Evolutionary conservation across 192 early-diverging fungal species (phyloP).

Genomic region (Entomortierella beljakovae): DNA sequence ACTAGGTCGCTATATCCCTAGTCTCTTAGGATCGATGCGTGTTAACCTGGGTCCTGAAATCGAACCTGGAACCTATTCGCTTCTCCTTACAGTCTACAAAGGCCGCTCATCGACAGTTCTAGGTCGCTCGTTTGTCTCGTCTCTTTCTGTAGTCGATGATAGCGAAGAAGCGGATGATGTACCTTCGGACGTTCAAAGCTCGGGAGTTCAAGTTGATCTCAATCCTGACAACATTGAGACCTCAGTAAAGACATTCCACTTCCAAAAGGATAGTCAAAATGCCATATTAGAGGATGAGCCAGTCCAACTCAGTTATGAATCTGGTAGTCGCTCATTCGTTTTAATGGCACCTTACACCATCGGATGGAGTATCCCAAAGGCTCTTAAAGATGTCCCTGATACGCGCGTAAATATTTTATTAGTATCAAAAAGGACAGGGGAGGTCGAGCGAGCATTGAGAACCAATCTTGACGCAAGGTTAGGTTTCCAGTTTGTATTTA

Average conservation of each 20-base stretch:
- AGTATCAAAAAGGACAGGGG: neutral
- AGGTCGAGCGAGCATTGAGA: neutral
- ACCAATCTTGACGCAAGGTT: slow-evolving; percentile 9
- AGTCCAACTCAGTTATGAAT: neutral
- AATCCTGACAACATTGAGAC: neutral
- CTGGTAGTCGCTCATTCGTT: neutral
- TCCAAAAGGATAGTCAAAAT: slow-evolving; percentile 1
- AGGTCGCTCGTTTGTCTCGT: neutral
- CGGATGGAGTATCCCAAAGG: slow-evolving; percentile 7
- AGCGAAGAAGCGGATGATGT: neutral
- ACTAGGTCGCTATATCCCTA: slow-evolving; percentile 14
- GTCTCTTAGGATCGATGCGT: neutral
- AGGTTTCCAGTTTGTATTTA: neutral
- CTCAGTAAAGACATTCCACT: neutral
- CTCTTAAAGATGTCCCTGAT: neutral
- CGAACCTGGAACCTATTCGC: slow-evolving; percentile 1
- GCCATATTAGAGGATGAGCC: slow-evolving; percentile 6
- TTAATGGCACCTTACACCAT: slow-evolving; percentile 14
- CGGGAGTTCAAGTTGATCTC: neutral
- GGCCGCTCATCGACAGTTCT: neutral
- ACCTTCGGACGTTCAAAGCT: neutral
- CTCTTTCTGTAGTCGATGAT: slow-evolving; percentile 4
- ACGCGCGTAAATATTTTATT: slow-evolving; percentile 9
- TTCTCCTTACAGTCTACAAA: slow-evolving; percentile 20
- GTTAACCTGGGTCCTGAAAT: slow-evolving; percentile 14